These are phyloP conservation scores for Tricholoma sp. DNA, from an alignment of 768 basidiomycete species.

Conservation along the genomic window DNA sequence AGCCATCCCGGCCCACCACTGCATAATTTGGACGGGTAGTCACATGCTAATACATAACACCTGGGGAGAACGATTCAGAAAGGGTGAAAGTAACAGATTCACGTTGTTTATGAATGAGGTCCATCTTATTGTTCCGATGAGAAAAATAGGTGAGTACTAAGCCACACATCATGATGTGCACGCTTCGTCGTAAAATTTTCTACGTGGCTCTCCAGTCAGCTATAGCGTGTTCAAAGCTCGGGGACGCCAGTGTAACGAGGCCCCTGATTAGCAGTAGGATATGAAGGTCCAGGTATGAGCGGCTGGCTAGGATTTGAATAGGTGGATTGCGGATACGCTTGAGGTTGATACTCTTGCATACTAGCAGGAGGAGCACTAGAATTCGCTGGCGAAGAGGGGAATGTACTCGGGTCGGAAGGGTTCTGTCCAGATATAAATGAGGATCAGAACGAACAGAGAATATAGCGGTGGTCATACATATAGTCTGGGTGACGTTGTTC, in stretches of 20 bases:
- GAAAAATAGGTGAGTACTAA: background rate
- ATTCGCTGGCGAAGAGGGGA: slow-evolving; percentile 21
- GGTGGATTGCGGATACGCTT: slow-evolving; percentile 7
- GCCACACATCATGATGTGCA: background rate
- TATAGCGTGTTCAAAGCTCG: slow-evolving; percentile 17
- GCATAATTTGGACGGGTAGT: too few species aligned
- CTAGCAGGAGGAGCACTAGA: slow-evolving; percentile 2
- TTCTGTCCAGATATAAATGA: slow-evolving; percentile 17
- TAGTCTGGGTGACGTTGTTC: slow-evolving; percentile 24
- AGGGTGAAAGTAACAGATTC: too few species aligned
- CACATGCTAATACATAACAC: too few species aligned
- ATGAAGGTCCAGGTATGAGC: slow-evolving; percentile 10
- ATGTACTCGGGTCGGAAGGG: slow-evolving; percentile 39
- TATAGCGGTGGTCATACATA: slow-evolving; percentile 29
- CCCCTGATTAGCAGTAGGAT: slow-evolving; percentile 4
- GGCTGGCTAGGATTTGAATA: background rate
- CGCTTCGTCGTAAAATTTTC: background rate
- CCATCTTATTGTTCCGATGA: background rate
- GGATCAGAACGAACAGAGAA: background rate
- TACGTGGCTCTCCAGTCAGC: background rate
- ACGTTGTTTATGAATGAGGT: background rate
- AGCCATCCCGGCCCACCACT: too few species aligned
- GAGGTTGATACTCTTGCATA: slow-evolving; percentile 8
- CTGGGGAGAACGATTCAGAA: too few species aligned
- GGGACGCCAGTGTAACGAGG: slow-evolving; percentile 28